A percentile compares a stretch with the other conserved stretches of the same genome.
phyloP scores from a whole-genome alignment of 345 rosid genomes.

The Odontarrhena argentea region DNA sequence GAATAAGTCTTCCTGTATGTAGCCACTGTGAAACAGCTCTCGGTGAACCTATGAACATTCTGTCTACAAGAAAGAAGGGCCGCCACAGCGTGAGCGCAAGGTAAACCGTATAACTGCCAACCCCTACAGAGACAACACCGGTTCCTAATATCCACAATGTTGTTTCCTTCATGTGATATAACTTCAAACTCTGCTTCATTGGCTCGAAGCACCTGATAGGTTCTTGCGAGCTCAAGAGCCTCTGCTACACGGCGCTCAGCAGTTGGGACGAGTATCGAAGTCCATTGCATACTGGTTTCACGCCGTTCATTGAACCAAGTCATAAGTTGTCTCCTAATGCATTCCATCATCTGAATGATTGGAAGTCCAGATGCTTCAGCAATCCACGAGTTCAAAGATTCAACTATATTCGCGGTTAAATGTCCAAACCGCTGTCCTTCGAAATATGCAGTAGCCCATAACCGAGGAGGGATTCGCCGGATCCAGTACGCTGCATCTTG shows the following conservation, averaged over 20 bases:
- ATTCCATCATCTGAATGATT: constrained; percentile 97
- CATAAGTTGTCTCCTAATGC: constrained; percentile 96
- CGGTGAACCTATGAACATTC: constrained; percentile 92
- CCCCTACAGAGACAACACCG: constrained; percentile 95
- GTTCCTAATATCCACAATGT: constrained; percentile 87
- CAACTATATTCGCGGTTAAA: constrained; percentile 82
- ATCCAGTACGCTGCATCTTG: constrained; percentile 97
- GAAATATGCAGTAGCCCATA: constrained; percentile 96
- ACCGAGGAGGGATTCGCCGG: constrained; percentile 81
- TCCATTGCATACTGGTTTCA: constrained; percentile 95
- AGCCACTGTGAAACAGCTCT: constrained; percentile 96
- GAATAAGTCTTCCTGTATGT: constrained; percentile 90
- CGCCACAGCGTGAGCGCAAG: constrained; percentile 97
- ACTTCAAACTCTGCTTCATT: constrained; percentile 96
- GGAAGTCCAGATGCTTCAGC: constrained; percentile 97
- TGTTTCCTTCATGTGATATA: constrained; percentile 85
- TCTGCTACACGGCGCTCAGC: constrained; percentile 89
- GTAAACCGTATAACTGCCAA: constrained; percentile 95
- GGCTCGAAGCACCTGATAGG: constrained; percentile 89
- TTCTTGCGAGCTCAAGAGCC: constrained; percentile 83
- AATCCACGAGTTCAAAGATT: constrained; percentile 86
- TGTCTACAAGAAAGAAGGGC: constrained; percentile 98
- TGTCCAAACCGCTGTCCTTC: constrained; percentile 95
- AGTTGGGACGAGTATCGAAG: constrained; percentile 87
- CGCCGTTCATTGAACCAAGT: constrained; percentile 97